phyloP scores from a whole-genome alignment of 805 yeast genomes.

The Saccharomycopsis microspora region DNA sequence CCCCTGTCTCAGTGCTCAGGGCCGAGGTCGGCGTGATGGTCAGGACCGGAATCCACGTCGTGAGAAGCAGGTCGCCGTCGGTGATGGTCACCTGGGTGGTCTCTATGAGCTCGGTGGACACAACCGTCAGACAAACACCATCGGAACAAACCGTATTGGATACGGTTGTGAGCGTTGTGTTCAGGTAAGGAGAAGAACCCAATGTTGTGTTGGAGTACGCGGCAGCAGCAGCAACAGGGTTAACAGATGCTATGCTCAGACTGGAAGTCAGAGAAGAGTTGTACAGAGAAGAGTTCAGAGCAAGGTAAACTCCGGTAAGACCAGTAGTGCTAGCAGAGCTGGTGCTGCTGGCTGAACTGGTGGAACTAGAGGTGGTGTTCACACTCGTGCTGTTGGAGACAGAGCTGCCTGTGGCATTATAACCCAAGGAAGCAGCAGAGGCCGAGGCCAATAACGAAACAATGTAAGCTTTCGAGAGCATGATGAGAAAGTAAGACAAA shows the following conservation, averaged over 20 bases:
- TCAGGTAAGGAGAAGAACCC: not conserved
- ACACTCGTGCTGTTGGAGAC: not conserved
- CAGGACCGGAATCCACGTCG: conserved; percentile 14
- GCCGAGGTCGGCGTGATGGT: conserved; percentile 16
- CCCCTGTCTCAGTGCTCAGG: conserved; percentile 20
- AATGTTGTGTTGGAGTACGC: conserved; percentile 1
- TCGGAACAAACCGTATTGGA: conserved; percentile 1
- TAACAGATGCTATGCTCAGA: not conserved
- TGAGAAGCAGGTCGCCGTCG: conserved; percentile 11
- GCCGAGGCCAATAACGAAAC: not conserved
- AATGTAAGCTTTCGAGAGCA: not conserved
- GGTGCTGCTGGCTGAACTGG: not conserved
- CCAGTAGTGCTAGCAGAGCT: not conserved
- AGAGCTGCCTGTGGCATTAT: not conserved
- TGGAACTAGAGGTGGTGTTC: not conserved
- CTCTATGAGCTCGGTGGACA: conserved; percentile 11
- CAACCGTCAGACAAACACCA: conserved; percentile 9
- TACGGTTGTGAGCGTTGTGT: conserved; percentile 6
- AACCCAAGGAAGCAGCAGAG: not conserved
- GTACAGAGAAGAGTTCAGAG: not conserved
- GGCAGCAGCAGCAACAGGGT: not conserved
- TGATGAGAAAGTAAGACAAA: not conserved
- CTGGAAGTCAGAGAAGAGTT: not conserved
- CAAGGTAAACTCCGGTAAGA: not conserved
- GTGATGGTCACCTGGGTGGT: conserved; percentile 11